These are phyloP conservation scores for Phytophthora fragariae DNA, from an alignment of 352 stramenopile genomes.

Conservation along the genomic window DNA sequence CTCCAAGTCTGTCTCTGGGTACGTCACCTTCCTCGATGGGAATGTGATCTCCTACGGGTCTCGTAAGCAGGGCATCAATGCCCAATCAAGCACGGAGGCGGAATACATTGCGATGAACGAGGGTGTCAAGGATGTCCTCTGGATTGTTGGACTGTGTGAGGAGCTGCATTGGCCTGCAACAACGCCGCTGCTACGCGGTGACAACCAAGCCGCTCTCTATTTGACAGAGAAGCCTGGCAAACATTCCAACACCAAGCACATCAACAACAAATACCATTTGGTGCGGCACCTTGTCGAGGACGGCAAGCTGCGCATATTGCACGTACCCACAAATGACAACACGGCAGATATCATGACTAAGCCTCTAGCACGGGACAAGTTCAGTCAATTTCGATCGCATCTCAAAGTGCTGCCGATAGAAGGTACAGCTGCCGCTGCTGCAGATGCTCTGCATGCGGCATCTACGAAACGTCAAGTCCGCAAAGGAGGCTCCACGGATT, in stretches of 20 bases:
- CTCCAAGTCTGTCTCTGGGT: background rate
- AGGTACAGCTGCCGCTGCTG: background rate
- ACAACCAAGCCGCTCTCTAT: constrained; percentile 12
- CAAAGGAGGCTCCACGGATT: too few relatives aligned
- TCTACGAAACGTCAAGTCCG: too few relatives aligned
- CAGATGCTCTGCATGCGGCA: background rate
- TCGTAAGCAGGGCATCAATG: constrained; percentile 38
- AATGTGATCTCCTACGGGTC: constrained; percentile 38
- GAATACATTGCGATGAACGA: constrained; percentile 47
- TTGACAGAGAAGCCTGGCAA: constrained; percentile 9
- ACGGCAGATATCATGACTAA: constrained; percentile 1
- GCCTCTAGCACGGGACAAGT: background rate
- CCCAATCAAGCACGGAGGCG: constrained; percentile 34
- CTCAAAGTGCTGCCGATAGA: background rate
- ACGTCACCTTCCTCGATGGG: constrained; percentile 32
- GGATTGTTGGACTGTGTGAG: constrained; percentile 15
- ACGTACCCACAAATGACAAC: constrained; percentile 13
- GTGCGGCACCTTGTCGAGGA: constrained; percentile 11
- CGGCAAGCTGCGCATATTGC: background rate
- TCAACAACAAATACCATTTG: constrained; percentile 38
- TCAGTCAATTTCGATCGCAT: background rate
- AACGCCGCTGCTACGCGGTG: constrained; percentile 10
- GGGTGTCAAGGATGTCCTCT: constrained; percentile 27
- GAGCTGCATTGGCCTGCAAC: background rate
- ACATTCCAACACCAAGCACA: too few relatives aligned